Conservation (phyloP, 1,284 basidiomycete species). For the Ustilago sp. region DNA sequence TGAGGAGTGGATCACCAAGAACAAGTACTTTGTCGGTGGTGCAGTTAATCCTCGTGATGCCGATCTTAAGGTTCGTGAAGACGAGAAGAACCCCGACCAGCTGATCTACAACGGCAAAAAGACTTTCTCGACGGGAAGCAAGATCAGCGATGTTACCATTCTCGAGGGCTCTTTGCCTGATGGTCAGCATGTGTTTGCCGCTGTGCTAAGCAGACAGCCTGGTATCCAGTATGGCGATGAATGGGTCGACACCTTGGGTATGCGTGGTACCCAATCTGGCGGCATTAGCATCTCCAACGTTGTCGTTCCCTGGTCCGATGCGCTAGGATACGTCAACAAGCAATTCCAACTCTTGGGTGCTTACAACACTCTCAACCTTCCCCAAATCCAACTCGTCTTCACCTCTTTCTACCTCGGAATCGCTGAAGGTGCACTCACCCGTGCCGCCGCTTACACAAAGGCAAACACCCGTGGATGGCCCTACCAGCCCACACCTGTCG, state of each 20-base stretch:
- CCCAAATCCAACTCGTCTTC: conserved; percentile 68
- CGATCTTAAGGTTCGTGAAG: conserved; percentile 60
- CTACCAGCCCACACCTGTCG: conserved; percentile 58
- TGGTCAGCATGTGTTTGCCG: conserved; percentile 65
- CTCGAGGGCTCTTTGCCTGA: conserved; percentile 64
- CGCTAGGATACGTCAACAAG: conserved; percentile 59
- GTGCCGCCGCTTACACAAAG: conserved; percentile 64
- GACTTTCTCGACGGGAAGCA: conserved; percentile 68
- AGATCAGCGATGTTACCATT: conserved; percentile 69
- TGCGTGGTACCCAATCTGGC: conserved; percentile 67
- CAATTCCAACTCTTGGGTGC: conserved; percentile 62
- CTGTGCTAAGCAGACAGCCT: conserved; percentile 60
- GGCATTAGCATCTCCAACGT: conserved; percentile 65
- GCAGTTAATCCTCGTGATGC: conserved; percentile 69
- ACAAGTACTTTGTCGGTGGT: conserved; percentile 65
- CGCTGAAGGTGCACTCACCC: conserved; percentile 65
- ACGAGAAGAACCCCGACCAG: conserved; percentile 52
- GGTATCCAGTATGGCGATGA: conserved; percentile 69
- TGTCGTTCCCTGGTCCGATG: conserved; percentile 59
- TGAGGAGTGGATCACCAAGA: conserved; percentile 56
- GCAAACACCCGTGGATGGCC: conserved; percentile 68
- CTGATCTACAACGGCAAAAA: conserved; percentile 68
- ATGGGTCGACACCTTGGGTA: conserved; percentile 70
- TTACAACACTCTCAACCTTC: conserved; percentile 68
- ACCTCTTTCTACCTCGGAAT: conserved; percentile 70